A percentile compares a stretch with the other conserved stretches of the same genome.
Evolutionary conservation across 495 filamentous ascomycete species (phyloP).

Genomic region (Astrothelium macrocarpum): DNA sequence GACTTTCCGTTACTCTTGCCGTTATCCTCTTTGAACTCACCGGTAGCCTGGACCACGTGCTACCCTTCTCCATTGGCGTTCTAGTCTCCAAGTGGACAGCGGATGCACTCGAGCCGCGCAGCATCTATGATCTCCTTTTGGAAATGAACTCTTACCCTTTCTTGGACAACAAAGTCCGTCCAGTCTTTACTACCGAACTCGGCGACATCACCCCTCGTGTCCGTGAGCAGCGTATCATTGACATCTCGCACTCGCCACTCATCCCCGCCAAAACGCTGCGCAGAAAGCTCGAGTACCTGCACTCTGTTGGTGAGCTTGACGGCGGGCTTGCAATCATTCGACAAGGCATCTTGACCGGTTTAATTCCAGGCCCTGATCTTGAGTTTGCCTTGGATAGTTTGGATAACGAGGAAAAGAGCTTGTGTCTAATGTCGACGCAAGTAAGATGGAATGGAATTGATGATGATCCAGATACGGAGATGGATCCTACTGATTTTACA

Average conservation of each 20-base stretch:
- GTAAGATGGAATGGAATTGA: conserved; percentile 38
- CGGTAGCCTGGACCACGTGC: conserved; percentile 84
- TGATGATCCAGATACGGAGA: conserved; percentile 46
- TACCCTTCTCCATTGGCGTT: conserved; percentile 87
- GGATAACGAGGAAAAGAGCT: conserved; percentile 55
- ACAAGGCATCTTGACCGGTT: conserved; percentile 68
- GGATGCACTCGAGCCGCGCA: conserved; percentile 86
- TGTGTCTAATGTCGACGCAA: conserved; percentile 74
- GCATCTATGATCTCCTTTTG: conserved; percentile 91
- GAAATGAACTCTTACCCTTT: conserved; percentile 97
- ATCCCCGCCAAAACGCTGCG: conserved; percentile 68
- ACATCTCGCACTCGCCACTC: conserved; percentile 70
- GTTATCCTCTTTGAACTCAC: conserved; percentile 96
- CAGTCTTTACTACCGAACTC: conserved; percentile 73
- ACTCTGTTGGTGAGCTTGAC: conserved; percentile 82
- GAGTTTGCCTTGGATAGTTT: conserved; percentile 87
- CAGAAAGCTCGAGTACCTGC: conserved; percentile 66
- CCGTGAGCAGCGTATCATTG: conserved; percentile 69
- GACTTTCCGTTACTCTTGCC: conserved; percentile 85
- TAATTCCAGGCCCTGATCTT: conserved; percentile 90
- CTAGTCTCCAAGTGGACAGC: conserved; percentile 97
- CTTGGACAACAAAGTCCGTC: conserved; percentile 86
- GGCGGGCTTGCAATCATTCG: conserved; percentile 81
- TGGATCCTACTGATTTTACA: conserved; percentile 73
- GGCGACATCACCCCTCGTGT: conserved; percentile 74